A percentile compares a stretch with the other conserved stretches of the same genome.
Conservation (phyloP, 2,329 filamentous ascomycete genomes). For the Monosporascus sp. region DNA sequence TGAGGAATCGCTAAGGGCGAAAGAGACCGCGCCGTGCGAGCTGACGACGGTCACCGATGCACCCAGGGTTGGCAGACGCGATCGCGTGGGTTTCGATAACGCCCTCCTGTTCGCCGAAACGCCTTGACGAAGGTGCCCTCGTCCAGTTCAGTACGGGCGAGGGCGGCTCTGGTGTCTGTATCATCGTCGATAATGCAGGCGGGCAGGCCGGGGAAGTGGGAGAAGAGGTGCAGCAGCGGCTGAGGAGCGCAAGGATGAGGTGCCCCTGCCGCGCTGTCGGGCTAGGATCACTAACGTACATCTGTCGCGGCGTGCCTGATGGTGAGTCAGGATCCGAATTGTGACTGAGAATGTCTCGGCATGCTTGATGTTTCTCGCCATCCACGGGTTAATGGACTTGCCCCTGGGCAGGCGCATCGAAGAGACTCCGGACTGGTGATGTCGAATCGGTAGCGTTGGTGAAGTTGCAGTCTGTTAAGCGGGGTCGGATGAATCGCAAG, state of each 20-base stretch:
- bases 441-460: conserved; percentile 16
- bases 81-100: conserved; percentile 35
- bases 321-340: conserved; percentile 28
- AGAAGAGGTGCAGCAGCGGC: conserved; percentile 4
- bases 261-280: conserved; percentile 28
- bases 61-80: conserved; percentile 31
- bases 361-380: background rate
- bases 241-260: conserved; percentile 19
- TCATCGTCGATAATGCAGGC: conserved; percentile 32
- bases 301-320: conserved; percentile 37
- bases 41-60: conserved; percentile 11
- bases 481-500: no score
- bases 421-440: conserved; percentile 18
- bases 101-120: conserved; percentile 35
- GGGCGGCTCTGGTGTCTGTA: conserved; percentile 34
- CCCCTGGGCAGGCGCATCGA: conserved; percentile 20
- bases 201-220: conserved; percentile 13
- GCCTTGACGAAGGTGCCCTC: conserved; percentile 33
- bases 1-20: conserved; percentile 46
- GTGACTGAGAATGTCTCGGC: background rate
- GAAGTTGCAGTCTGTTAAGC: no score
- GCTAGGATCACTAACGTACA: conserved; percentile 41
- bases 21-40: conserved; percentile 41
- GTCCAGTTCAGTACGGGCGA: conserved; percentile 36
- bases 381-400: conserved; percentile 16